These are phyloP conservation scores for Fimicolochytrium jonesii DNA, from an alignment of 192 early-diverging fungal genomes.

Conservation along the genomic window DNA sequence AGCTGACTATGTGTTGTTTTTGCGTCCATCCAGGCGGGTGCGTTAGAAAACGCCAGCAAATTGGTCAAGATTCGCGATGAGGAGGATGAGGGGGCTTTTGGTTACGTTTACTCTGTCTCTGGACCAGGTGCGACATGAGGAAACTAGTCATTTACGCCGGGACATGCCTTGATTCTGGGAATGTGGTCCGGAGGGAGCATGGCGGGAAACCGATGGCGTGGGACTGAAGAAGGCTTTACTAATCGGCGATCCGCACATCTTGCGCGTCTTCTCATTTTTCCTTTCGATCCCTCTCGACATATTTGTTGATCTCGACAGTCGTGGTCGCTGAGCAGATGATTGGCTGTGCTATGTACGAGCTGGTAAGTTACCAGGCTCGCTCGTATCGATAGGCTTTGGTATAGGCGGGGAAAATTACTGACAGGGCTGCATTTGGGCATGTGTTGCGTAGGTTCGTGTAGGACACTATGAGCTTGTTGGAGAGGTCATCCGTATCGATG, in stretches of 20 bases:
- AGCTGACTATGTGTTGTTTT: too few species aligned
- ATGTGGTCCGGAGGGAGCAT: too few species aligned
- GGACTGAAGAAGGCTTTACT: too few species aligned
- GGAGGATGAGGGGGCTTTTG: constrained; percentile 81
- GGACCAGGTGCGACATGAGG: constrained; percentile 98
- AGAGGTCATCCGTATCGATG: constrained; percentile 99
- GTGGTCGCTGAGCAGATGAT: constrained; percentile 98
- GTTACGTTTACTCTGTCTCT: constrained; percentile 95
- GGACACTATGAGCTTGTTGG: constrained; percentile 97
- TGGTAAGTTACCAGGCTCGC: constrained; percentile 66
- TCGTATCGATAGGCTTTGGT: too few species aligned
- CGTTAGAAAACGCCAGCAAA: constrained; percentile 81
- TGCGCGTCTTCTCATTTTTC: too few species aligned
- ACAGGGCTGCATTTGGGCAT: too few species aligned
- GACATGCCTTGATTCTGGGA: too few species aligned
- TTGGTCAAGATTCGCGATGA: constrained; percentile 81
- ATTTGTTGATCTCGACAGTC: constrained; percentile 60
- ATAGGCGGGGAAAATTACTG: too few species aligned
- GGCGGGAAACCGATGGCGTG: too few species aligned
- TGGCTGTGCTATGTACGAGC: constrained; percentile 96
- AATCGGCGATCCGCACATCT: too few species aligned
- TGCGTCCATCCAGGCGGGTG: constrained; percentile 62
- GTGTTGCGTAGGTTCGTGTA: constrained; percentile 87
- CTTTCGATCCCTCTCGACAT: too few species aligned
- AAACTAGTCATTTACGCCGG: too few species aligned